Conservation (phyloP, 1,284 basidiomycete genomes). For the Naganishia sp. region DNA sequence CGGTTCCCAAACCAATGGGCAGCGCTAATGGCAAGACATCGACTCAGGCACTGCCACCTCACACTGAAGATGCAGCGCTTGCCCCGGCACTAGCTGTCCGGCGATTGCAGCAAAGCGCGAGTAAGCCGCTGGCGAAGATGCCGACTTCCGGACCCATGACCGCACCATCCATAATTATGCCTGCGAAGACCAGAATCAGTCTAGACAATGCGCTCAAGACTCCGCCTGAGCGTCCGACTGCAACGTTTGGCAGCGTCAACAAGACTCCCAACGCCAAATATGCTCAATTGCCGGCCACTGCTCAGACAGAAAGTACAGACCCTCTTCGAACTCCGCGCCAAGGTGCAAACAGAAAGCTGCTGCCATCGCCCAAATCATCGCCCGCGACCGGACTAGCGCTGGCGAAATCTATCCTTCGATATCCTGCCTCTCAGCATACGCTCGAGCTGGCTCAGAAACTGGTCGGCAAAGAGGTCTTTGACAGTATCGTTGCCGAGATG, state of each 20-base stretch:
- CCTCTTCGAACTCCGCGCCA: slow-evolving; percentile 29
- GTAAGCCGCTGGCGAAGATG: background rate
- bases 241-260: background rate
- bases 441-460: slow-evolving; percentile 35
- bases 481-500: slow-evolving; percentile 31
- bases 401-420: slow-evolving; percentile 30
- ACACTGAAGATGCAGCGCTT: background rate
- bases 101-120: slow-evolving; percentile 7
- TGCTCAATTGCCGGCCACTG: background rate
- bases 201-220: slow-evolving; percentile 17
- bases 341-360: background rate
- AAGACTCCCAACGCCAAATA: slow-evolving; percentile 22
- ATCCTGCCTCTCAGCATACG: slow-evolving; percentile 26
- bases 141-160: slow-evolving; percentile 3
- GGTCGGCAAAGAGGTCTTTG: slow-evolving; percentile 32
- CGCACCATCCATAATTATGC: slow-evolving; percentile 8
- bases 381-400: slow-evolving; percentile 31
- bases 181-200: slow-evolving; percentile 8
- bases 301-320: slow-evolving; percentile 11
- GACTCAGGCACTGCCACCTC: background rate
- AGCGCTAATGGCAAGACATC: background rate
- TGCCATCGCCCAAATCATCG: slow-evolving; percentile 29
- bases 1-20: background rate
- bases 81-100: slow-evolving; percentile 8
- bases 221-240: slow-evolving; percentile 8